Evolutionary conservation across 2,329 filamentous ascomycete genomes (phyloP), one percentile per base, ranked within the genome.

Genomic region (Nemania diffusa): DNA sequence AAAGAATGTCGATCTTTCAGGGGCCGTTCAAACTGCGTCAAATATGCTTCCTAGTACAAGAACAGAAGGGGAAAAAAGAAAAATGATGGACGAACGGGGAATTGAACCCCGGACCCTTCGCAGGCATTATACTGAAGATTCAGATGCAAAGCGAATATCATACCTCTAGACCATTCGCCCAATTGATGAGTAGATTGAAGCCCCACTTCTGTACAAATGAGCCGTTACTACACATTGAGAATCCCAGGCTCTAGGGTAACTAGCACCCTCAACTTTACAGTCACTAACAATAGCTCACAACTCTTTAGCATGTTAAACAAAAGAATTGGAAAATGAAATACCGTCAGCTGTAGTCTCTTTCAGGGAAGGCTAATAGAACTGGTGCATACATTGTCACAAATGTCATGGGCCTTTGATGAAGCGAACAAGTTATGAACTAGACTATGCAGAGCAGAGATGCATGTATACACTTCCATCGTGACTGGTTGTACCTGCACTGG

Each of bases 51-150:
- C n/a, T n/a, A n/a, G n/a, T n/a, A n/a, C n/a, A 40, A 40, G 34
- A 15, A 40, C 3, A 13, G 5, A 40, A 3, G 34, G 15, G 3
- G 4, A 46, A 34, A 52, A 53, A 48, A 5, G 3, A 40, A 50
- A 57, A 56, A 42, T 22, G 17, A 29, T 71, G 69, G 69, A 71
- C 67, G 57, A 65, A 69, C 69, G 64, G 69, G 69, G 69, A 71
- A 59, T 71, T 71, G 69, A 71, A 71, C 69, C 69, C 69, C 67
- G 67, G 69, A 71, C 69, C 69, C 64, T 67, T 71, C 69, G 63
- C 69, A 71, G 17, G 29, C 59, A 65, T 32, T 53, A 22, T 27
- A n/a, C n/a, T 40, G 8, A 27, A 37, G 22, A 15, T 3, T 22
- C 32, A 40, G 37, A 58, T 69, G 68, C 68, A 65, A 69, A 69